phyloP scores from a whole-genome alignment of 192 early-diverging fungal species.

The Backusella tuberculispora region DNA sequence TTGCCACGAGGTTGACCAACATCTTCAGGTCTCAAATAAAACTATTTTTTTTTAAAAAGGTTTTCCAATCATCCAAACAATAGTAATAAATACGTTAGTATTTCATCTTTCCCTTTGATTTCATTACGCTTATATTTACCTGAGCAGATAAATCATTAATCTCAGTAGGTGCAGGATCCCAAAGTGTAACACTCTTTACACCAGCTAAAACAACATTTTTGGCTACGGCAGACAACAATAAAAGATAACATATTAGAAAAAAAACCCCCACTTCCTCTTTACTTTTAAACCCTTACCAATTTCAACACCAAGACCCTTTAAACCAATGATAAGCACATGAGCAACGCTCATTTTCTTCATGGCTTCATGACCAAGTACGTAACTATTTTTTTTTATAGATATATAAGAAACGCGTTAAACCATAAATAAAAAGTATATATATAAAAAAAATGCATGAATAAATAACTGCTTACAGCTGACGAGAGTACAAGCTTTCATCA shows the following conservation, averaged over 20 bases:
- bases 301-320: slow-evolving; percentile 97
- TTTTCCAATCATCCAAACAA: neutral
- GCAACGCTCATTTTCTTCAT: slow-evolving; percentile 98
- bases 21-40: slow-evolving; percentile 84
- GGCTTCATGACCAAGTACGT: slow-evolving; percentile 91
- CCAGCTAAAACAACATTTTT: slow-evolving; percentile 99
- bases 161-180: slow-evolving; percentile 79
- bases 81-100: slow-evolving; percentile 1
- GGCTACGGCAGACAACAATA: slow-evolving; percentile 52
- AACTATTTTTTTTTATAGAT: slow-evolving; percentile 61
- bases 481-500: slow-evolving; percentile 97
- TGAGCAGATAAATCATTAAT: slow-evolving; percentile 89
- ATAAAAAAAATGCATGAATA: neutral
- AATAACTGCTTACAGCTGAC: slow-evolving; percentile 86
- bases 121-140: slow-evolving; percentile 47
- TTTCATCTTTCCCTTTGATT: neutral
- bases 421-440: neutral
- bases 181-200: slow-evolving; percentile 97
- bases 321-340: slow-evolving; percentile 94
- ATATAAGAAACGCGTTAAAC: neutral
- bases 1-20: slow-evolving; percentile 85
- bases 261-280: neutral
- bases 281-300: slow-evolving; percentile 69
- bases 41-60: slow-evolving; percentile 55
- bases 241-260: neutral